Evolutionary conservation across 2,329 filamentous ascomycete genomes (phyloP).

Genomic region (Colletotrichum sp.): DNA sequence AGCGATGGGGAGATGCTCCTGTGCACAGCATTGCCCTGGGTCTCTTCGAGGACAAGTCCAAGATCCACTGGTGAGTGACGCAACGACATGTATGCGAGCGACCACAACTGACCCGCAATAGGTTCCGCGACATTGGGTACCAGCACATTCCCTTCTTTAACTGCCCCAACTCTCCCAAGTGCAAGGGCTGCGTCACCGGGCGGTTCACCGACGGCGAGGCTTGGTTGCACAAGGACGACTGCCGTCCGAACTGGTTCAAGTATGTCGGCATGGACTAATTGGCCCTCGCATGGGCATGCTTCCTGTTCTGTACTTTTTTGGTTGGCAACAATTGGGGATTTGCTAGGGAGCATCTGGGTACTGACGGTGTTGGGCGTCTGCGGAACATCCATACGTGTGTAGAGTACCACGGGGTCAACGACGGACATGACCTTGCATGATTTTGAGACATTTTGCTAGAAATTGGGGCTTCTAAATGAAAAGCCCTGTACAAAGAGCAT

Average conservation of each 20-base stretch:
- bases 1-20: conserved; percentile 96
- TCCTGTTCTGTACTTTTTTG: conserved; percentile 14
- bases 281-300: neutral
- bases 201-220: conserved; percentile 87
- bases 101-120: conserved; percentile 40
- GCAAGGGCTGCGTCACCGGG: conserved; percentile 84
- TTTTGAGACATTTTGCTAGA: conserved; percentile 13
- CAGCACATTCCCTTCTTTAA: conserved; percentile 99
- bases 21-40: conserved; percentile 94
- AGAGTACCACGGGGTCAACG: conserved; percentile 16
- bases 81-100: neutral
- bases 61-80: conserved; percentile 87
- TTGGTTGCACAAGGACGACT: conserved; percentile 89
- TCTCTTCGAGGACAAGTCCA: conserved; percentile 87
- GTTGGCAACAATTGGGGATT: conserved; percentile 15
- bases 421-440: conserved; percentile 20
- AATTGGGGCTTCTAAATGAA: neutral
- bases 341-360: conserved; percentile 17
- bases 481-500: neutral
- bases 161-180: conserved; percentile 96
- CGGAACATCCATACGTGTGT: conserved; percentile 19
- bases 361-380: conserved; percentile 18
- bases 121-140: conserved; percentile 99
- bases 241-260: conserved; percentile 96
- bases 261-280: conserved; percentile 79